Base-by-base conservation (phyloP, 257 asterid species). In the Nicotiana knightiana region DNA sequence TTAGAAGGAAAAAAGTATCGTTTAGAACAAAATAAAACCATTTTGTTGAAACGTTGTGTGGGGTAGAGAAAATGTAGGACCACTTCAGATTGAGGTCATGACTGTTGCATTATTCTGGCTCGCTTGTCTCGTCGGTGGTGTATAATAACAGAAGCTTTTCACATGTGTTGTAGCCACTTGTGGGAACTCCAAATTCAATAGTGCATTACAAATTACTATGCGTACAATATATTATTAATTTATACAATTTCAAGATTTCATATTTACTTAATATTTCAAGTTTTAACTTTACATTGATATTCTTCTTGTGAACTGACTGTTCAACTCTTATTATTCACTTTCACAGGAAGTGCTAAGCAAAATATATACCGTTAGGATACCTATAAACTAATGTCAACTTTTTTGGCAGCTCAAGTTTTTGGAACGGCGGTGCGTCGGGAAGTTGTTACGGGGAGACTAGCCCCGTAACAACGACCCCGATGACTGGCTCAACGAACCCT, bases 381-480 rank as follows among this genome's bases (percentile, higher is more conserved):
- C 17, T 58, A 17, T 18, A 68, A 39, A 9, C 43, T 39, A 37
- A 18, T 68, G 54, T 1, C 18, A 68, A 43, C 1, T 24, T 13
- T 4, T 26, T 51, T 66, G 63, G 89, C 94, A 94, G 99, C 87
- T 97, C 97, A 1, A 92, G 90, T 24, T 98, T 93, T 39, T 96
- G 98, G 99, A 94, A 82, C 61, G 83, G 85, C 10, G 97, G 95
- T 32, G 65, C 91, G 10, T 53, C 94, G 13, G 93, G 89, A 85
- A 96, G 88, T 87, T 96, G 99, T 82, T 96, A 94, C 62, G 98
- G 99, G 1, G 98, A 96, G 89, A 94, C 97, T 0, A 76, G 82
- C 67, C 99, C 99, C 0, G 85, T 86, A 90, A 84, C 81, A 51
- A 43, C 78, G 0, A 77, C 85, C 59, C 97, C 98, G 0, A 82